Percentiles rank a stretch among this genome's conserved stretches.
Evolutionary conservation across 371 early-diverging fungal genomes (phyloP).

Genomic region (Globomyces sp.): DNA sequence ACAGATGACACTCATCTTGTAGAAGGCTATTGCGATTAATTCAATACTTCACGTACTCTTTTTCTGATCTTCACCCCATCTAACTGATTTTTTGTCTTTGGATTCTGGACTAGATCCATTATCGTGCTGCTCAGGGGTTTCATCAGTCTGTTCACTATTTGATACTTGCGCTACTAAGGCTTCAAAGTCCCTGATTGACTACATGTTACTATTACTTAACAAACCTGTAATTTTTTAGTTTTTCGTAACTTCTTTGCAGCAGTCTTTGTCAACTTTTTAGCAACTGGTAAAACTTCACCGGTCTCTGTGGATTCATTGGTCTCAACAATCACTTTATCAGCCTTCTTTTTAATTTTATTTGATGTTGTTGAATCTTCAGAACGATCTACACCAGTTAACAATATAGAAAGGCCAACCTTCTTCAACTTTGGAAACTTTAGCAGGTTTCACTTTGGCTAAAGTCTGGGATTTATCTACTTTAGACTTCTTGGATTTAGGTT

Average conservation of each 20-base stretch:
- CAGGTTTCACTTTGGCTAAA: background rate
- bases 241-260: slow-evolving; percentile 1
- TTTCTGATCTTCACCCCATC: slow-evolving; percentile 10
- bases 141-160: background rate
- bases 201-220: background rate
- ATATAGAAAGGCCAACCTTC: background rate
- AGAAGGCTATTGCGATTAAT: slow-evolving; percentile 9
- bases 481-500: background rate
- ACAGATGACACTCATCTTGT: slow-evolving; percentile 11
- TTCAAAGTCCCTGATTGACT: slow-evolving; percentile 6
- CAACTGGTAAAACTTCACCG: background rate
- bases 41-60: background rate
- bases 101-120: background rate
- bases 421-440: too few species aligned
- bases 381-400: too few species aligned
- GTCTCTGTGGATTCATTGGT: background rate
- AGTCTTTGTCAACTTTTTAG: background rate
- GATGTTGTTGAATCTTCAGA: background rate
- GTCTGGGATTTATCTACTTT: background rate
- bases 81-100: slow-evolving; percentile 6
- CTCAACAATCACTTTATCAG: background rate
- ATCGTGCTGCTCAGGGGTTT: background rate
- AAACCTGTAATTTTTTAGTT: slow-evolving; percentile 9
- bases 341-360: background rate
- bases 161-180: background rate